These are phyloP conservation scores for Prunus armeniaca DNA, from an alignment of 306 rosid species.

Conservation along the genomic window DNA sequence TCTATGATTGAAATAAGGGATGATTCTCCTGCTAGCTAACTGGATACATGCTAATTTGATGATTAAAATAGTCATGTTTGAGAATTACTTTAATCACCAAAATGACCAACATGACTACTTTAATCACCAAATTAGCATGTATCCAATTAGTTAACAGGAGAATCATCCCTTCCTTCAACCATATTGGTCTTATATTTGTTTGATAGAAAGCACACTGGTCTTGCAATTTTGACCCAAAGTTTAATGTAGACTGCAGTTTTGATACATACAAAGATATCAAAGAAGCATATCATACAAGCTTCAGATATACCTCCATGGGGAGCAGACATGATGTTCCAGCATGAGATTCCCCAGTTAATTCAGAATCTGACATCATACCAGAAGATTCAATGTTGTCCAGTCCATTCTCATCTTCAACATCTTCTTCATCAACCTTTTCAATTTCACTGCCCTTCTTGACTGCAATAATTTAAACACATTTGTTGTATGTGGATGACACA, in stretches of 20 bases:
- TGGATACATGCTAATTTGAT: no score
- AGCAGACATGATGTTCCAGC: not conserved
- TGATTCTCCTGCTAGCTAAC: no score
- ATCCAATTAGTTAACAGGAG: not conserved
- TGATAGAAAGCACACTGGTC: not conserved
- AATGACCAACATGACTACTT: not conserved
- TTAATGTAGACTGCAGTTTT: not conserved
- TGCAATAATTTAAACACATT: not conserved
- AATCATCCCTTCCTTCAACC: not conserved
- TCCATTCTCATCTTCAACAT: not conserved
- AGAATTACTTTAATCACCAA: no score
- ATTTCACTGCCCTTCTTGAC: not conserved
- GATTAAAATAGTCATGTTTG: no score
- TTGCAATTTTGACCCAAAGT: not conserved
- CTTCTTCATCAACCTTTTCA: not conserved
- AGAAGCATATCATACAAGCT: not conserved
- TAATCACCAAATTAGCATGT: not conserved
- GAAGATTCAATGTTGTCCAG: not conserved
- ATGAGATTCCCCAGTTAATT: not conserved
- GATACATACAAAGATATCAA: not conserved
- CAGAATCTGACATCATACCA: not conserved
- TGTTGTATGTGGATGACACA: not conserved
- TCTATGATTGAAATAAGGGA: no score
- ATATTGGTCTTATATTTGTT: not conserved
- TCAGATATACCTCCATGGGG: slow-evolving; percentile 6